phyloP scores from a whole-genome alignment of 495 filamentous ascomycete genomes.

The Acidiella bohemica region DNA sequence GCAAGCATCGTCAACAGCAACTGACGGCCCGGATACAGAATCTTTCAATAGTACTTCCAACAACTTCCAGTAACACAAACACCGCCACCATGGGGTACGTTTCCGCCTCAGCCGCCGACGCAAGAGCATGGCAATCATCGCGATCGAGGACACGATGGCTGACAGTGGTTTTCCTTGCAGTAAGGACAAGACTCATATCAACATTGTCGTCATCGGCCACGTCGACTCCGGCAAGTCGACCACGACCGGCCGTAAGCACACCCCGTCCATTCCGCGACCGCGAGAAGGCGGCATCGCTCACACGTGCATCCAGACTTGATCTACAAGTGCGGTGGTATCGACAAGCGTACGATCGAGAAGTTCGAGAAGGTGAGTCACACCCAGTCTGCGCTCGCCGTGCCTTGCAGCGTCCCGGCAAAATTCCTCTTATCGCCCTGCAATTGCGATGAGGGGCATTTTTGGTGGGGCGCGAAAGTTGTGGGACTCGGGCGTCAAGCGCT shows the following conservation, averaged over 20 bases:
- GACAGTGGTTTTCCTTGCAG: constrained; percentile 33
- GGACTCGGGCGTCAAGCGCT: background rate
- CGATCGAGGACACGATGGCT: constrained; percentile 8
- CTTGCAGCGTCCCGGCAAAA: background rate
- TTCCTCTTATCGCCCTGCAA: background rate
- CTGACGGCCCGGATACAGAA: no score
- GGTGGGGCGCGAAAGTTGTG: background rate
- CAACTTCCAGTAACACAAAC: constrained; percentile 9
- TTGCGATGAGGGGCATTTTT: constrained; percentile 4
- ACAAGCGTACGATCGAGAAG: constrained; percentile 99
- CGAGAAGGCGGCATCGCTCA: constrained; percentile 25
- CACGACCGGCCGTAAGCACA: constrained; percentile 56
- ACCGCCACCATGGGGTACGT: constrained; percentile 28
- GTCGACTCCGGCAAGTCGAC: constrained; percentile 99
- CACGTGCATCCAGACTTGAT: constrained; percentile 62
- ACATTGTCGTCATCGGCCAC: constrained; percentile 98
- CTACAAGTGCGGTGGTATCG: constrained; percentile 99
- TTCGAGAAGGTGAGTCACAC: constrained; percentile 85
- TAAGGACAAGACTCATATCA: constrained; percentile 87
- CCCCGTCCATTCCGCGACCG: constrained; percentile 9
- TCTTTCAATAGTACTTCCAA: constrained; percentile 5
- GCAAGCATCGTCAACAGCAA: background rate
- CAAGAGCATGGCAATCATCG: constrained; percentile 1
- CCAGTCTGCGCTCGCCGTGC: constrained; percentile 1
- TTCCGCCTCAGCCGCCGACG: constrained; percentile 1